These are phyloP conservation scores for Penicillium lividum DNA, from an alignment of 495 filamentous ascomycete species.

Conservation along the genomic window DNA sequence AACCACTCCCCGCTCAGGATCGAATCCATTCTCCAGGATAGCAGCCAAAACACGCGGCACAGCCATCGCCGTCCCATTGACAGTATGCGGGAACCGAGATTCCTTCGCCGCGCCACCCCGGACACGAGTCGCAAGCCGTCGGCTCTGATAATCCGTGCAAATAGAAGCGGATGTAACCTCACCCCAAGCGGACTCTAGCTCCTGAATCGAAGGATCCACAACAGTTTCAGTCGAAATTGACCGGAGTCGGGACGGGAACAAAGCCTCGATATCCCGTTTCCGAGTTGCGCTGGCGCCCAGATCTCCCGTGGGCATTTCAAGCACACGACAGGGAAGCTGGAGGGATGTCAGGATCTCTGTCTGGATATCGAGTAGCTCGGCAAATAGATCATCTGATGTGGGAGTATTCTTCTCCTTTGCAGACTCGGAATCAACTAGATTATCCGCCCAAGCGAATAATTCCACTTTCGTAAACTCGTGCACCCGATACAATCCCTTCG, in stretches of 20 bases:
- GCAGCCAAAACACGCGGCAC: slow-evolving; percentile 88
- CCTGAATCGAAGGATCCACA: slow-evolving; percentile 16
- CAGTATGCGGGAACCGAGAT: slow-evolving; percentile 71
- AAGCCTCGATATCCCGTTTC: slow-evolving; percentile 91
- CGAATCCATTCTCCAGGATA: slow-evolving; percentile 91
- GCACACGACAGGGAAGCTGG: slow-evolving; percentile 79
- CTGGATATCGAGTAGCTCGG: slow-evolving; percentile 83
- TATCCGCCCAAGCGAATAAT: slow-evolving; percentile 80
- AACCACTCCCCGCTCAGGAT: slow-evolving; percentile 56
- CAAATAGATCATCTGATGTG: slow-evolving; percentile 61
- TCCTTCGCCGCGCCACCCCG: slow-evolving; percentile 45
- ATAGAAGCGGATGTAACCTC: slow-evolving; percentile 89
- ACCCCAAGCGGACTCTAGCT: slow-evolving; percentile 80
- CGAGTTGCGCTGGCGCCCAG: slow-evolving; percentile 83
- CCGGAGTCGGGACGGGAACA: slow-evolving; percentile 77
- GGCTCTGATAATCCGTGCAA: slow-evolving; percentile 92
- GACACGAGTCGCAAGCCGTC: slow-evolving; percentile 74
- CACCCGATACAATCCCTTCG: slow-evolving; percentile 95
- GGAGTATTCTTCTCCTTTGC: slow-evolving; percentile 13
- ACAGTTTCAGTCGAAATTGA: slow-evolving; percentile 5
- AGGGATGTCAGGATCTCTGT: slow-evolving; percentile 75
- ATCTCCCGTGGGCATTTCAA: slow-evolving; percentile 90
- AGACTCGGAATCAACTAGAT: slow-evolving; percentile 34
- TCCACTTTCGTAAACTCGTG: slow-evolving; percentile 99
- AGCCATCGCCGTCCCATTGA: slow-evolving; percentile 93